phyloP scores from a whole-genome alignment of 768 basidiomycete species.

The Trametopsis cervina region DNA sequence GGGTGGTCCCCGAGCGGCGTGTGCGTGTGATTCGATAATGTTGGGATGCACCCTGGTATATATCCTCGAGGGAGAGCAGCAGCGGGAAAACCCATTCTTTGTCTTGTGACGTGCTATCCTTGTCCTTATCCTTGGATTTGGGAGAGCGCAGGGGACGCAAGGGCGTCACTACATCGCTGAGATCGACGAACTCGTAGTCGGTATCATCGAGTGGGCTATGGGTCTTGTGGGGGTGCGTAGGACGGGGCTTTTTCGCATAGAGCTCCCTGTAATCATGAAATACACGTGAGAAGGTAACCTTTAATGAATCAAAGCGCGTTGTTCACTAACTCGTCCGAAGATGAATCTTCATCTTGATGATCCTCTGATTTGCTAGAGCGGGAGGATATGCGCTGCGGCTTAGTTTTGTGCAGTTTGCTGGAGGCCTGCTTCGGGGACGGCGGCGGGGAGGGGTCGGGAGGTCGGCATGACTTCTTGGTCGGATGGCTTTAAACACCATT shows the following conservation, averaged over 20 bases:
- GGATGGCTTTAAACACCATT: neutral
- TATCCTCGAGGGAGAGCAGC: conserved; percentile 52
- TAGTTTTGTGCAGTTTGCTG: neutral
- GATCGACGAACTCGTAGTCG: conserved; percentile 22
- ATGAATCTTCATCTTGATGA: conserved; percentile 3
- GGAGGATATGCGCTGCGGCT: neutral
- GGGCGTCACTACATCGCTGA: conserved; percentile 10
- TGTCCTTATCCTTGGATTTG: neutral
- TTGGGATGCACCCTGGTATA: conserved; percentile 48
- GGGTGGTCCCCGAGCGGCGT: conserved; percentile 39
- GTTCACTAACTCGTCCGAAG: conserved; percentile 3
- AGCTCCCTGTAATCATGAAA: neutral
- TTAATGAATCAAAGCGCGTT: neutral
- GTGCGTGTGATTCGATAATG: conserved; percentile 56
- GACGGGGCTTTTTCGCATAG: conserved; percentile 4
- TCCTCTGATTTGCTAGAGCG: neutral
- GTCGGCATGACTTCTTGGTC: neutral
- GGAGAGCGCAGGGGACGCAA: conserved; percentile 7
- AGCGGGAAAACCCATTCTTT: conserved; percentile 69
- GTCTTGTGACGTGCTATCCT: no score
- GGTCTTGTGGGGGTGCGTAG: conserved; percentile 1
- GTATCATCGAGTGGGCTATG: conserved; percentile 13
- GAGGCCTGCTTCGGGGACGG: no score
- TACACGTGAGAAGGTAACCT: neutral
- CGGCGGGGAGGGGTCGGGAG: neutral